phyloP scores from a whole-genome alignment of 345 rosid genomes.

The Sisymbrium altissimum region DNA sequence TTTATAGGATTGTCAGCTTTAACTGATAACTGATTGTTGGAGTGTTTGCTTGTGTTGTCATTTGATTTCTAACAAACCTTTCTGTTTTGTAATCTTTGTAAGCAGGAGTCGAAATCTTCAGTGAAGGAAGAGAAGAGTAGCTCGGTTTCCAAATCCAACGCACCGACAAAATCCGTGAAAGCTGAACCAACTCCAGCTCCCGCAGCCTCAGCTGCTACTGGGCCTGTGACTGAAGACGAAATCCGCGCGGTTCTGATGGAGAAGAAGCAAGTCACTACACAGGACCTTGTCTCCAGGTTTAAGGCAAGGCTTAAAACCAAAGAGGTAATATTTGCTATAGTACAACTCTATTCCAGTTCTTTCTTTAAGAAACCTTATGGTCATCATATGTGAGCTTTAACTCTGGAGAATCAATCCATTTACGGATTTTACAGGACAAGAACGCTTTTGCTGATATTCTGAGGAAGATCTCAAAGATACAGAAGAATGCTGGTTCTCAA shows the following conservation, averaged over 20 bases:
- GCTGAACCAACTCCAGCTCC: conserved; percentile 39
- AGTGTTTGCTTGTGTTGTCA: not conserved
- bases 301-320: conserved; percentile 61
- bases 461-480: conserved; percentile 84
- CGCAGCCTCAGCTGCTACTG: conserved; percentile 44
- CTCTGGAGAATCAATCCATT: not conserved
- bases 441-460: conserved; percentile 71
- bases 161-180: conserved; percentile 39
- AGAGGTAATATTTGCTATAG: conserved; percentile 45
- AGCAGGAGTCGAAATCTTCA: conserved; percentile 54
- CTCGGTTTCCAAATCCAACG: conserved; percentile 43
- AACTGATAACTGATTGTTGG: not conserved
- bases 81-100: not conserved
- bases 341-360: not conserved
- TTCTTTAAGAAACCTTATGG: not conserved
- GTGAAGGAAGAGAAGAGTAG: conserved; percentile 45
- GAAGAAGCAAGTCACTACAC: conserved; percentile 76
- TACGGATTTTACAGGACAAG: conserved; percentile 60
- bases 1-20: not conserved
- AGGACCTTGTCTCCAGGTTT: conserved; percentile 82
- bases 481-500: conserved; percentile 67
- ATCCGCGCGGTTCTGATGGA: conserved; percentile 78
- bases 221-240: conserved; percentile 88
- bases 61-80: not conserved
- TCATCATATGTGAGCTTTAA: not conserved